phyloP scores from a whole-genome alignment of 371 early-diverging fungal species.

The Mortierella sp. region DNA sequence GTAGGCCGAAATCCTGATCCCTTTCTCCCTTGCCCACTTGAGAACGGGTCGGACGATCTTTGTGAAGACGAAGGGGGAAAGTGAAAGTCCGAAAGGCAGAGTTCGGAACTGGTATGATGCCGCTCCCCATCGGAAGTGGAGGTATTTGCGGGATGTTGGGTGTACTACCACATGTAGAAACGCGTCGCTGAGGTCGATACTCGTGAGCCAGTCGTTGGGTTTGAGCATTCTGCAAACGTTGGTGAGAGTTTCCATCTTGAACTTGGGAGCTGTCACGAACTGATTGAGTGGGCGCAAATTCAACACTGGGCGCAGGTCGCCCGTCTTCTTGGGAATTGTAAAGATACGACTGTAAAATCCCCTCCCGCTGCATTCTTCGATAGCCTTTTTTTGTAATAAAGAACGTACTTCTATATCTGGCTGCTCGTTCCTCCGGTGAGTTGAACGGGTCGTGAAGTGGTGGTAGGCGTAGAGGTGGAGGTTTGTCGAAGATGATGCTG shows the following conservation, averaged over 20 bases:
- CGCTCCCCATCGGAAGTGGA: slow-evolving; percentile 41
- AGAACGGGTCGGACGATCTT: slow-evolving; percentile 41
- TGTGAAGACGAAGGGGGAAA: slow-evolving; percentile 48
- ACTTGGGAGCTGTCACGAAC: not conserved
- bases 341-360: not conserved
- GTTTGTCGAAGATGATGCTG: not conserved
- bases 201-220: too few relatives aligned
- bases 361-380: slow-evolving; percentile 28
- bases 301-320: not conserved
- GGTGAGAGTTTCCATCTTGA: too few relatives aligned
- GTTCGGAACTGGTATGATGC: slow-evolving; percentile 40
- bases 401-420: not conserved
- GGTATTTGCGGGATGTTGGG: slow-evolving; percentile 2
- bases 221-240: too few relatives aligned
- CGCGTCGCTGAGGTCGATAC: too few relatives aligned
- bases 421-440: slow-evolving; percentile 12
- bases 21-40: slow-evolving; percentile 33
- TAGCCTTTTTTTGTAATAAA: slow-evolving; percentile 23
- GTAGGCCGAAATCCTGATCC: slow-evolving; percentile 19
- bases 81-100: slow-evolving; percentile 56
- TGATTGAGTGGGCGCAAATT: not conserved
- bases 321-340: not conserved
- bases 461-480: slow-evolving; percentile 17
- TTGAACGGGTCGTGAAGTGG: slow-evolving; percentile 6
- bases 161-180: too few relatives aligned